phyloP scores from a whole-genome alignment of 352 stramenopile species.

The Detonula confervacea region DNA sequence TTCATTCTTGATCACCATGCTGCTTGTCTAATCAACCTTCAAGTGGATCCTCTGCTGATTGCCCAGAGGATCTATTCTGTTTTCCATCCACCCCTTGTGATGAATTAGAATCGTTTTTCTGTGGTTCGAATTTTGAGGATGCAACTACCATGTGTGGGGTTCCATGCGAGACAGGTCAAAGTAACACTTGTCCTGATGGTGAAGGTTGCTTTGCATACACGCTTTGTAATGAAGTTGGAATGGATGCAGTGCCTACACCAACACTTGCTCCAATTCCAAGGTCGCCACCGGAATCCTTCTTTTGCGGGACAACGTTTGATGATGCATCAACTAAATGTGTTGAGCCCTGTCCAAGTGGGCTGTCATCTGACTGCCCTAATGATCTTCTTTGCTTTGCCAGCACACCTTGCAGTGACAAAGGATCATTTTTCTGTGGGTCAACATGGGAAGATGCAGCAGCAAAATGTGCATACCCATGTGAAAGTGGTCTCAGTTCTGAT shows the following conservation, averaged over 20 bases:
- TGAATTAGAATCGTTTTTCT: slow-evolving; percentile 60
- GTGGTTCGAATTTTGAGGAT: slow-evolving; percentile 55
- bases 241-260: slow-evolving; percentile 50
- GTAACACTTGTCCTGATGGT: slow-evolving; percentile 40
- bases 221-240: slow-evolving; percentile 55
- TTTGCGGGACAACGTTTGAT: slow-evolving; percentile 54
- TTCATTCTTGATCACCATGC: no score
- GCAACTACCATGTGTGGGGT: slow-evolving; percentile 39
- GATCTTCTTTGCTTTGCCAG: slow-evolving; percentile 45
- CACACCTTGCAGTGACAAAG: slow-evolving; percentile 51
- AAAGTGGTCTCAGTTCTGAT: slow-evolving; percentile 33
- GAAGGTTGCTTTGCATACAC: slow-evolving; percentile 66
- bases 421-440: slow-evolving; percentile 55
- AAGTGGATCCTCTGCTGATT: slow-evolving; percentile 48
- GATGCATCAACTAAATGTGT: slow-evolving; percentile 44
- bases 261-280: slow-evolving; percentile 44
- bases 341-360: slow-evolving; percentile 39
- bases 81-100: slow-evolving; percentile 64
- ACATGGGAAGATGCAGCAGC: slow-evolving; percentile 54
- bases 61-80: slow-evolving; percentile 45
- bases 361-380: slow-evolving; percentile 39
- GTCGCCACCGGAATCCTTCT: slow-evolving; percentile 53
- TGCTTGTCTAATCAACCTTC: not conserved
- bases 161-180: slow-evolving; percentile 53
- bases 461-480: slow-evolving; percentile 47